A percentile compares a stretch with the other conserved stretches of the same genome.
phyloP scores from a whole-genome alignment of 2,329 filamentous ascomycete species.

The Cladosporium sphaerospermum region DNA sequence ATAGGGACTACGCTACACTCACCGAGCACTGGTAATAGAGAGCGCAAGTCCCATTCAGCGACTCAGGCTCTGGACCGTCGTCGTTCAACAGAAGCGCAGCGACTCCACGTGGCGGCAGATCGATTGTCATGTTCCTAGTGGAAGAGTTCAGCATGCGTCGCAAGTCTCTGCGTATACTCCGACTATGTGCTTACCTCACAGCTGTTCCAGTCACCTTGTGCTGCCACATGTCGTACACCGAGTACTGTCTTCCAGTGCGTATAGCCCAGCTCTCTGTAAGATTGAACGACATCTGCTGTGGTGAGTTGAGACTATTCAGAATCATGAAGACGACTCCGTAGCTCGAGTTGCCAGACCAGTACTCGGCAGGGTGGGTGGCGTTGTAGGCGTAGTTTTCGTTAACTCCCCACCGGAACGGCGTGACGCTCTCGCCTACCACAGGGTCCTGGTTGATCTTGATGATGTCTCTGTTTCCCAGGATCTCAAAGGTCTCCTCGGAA shows the following conservation, averaged over 20 bases:
- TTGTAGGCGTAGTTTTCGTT: slow-evolving; percentile 20
- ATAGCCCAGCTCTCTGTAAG: slow-evolving; percentile 24
- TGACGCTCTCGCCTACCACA: slow-evolving; percentile 18
- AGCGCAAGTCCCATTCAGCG: slow-evolving; percentile 12
- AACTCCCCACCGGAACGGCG: slow-evolving; percentile 20
- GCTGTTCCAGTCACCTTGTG: slow-evolving; percentile 19
- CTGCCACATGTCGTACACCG: slow-evolving; percentile 24
- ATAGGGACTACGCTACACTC: neutral
- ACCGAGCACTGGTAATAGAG: slow-evolving; percentile 12
- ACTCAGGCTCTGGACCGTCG: slow-evolving; percentile 13
- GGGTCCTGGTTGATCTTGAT: slow-evolving; percentile 26
- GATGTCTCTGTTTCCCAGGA: slow-evolving; percentile 21
- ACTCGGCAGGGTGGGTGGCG: slow-evolving; percentile 18
- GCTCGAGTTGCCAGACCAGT: slow-evolving; percentile 24
- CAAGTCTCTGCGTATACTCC: neutral
- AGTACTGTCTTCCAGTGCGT: slow-evolving; percentile 20
- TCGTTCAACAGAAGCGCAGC: slow-evolving; percentile 21
- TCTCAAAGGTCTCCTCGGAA: slow-evolving; percentile 18
- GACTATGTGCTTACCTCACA: slow-evolving; percentile 7
- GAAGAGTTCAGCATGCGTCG: neutral
- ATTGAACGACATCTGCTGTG: slow-evolving; percentile 19
- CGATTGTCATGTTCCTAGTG: slow-evolving; percentile 18
- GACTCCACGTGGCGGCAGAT: slow-evolving; percentile 20
- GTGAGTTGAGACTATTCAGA: slow-evolving; percentile 19
- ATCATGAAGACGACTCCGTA: slow-evolving; percentile 25